Evolutionary conservation across 106 monocot species (phyloP), one percentile per base, ranked within the genome.

Genomic region (Acorus calamus): DNA sequence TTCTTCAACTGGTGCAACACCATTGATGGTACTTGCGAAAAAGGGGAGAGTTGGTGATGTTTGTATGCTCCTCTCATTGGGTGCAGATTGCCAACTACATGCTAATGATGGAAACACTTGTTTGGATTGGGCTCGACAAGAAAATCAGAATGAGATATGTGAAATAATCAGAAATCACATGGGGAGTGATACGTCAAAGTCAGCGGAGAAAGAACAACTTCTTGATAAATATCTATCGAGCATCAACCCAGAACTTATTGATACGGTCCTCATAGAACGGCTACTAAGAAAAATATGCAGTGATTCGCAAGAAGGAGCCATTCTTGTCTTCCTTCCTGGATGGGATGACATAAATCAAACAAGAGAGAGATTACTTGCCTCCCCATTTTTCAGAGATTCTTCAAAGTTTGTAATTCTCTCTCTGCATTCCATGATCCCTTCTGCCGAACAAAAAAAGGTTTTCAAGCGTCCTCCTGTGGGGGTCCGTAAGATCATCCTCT

Each of bases 301-400:
- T 6, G 88, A 98, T 79, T 98, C 98, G 59, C 64, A 72, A 6
- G 92, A 85, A n/a, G 98, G 98, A 45, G 98, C 98, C 62, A 73
- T 98, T 57, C 67, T 98, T 50, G 79, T 98, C 4, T 98, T 98
- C 73, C 88, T 98, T 75, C 80, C 98, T 3, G 98, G 98, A 44
- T 98, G 98, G 98, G 98, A 92, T 76, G 98, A 92, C 66, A 98
- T 98, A 69, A 85, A 77, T 79, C 82, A 81, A 75, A 87, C 81
- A 6, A 83, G 57, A 67, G 85, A 88, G 75, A 74, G 59, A 55
- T 60, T 98, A 47, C 74, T 83, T 67, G 68, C 80, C 56, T 98
- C 84, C 49, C 59, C 80, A 7, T 70, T 75, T 55, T 98, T 92
- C 59, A 67, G 53, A 46, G 81, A 92, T 61, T 28, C 80, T 6